Evolutionary conservation across 768 basidiomycete species (phyloP).

Genomic region (Leccinum rimulosum): DNA sequence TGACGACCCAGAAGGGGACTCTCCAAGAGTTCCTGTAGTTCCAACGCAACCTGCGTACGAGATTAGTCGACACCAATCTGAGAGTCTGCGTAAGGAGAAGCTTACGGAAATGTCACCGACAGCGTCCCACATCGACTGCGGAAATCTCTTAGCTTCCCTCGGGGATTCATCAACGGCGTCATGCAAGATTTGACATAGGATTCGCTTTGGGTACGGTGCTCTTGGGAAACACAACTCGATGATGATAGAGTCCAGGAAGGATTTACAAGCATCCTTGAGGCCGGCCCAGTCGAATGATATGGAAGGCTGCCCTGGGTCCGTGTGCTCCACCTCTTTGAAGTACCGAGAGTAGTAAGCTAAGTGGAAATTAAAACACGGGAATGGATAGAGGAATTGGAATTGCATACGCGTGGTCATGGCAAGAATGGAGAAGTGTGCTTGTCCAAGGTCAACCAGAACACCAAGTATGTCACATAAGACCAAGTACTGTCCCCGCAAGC

Average conservation of each 20-base stretch:
- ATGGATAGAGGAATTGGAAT: constrained; percentile 1
- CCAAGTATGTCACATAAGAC: constrained; percentile 62
- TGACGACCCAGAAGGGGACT: constrained; percentile 56
- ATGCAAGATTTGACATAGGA: constrained; percentile 64
- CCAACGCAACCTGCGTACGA: constrained; percentile 51
- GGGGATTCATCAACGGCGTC: constrained; percentile 75
- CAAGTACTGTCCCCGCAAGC: constrained; percentile 59
- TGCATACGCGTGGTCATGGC: constrained; percentile 67
- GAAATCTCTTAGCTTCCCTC: constrained; percentile 70
- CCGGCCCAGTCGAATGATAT: constrained; percentile 65
- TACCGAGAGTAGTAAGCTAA: constrained; percentile 71
- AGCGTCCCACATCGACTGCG: constrained; percentile 77
- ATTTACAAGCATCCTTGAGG: constrained; percentile 62
- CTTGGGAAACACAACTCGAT: constrained; percentile 78
- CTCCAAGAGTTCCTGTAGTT: constrained; percentile 65
- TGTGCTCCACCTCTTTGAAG: constrained; percentile 50
- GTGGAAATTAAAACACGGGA: constrained; percentile 3
- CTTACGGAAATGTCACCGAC: constrained; percentile 77
- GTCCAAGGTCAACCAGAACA: constrained; percentile 56
- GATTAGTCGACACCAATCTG: background rate
- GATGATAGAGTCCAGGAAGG: constrained; percentile 81
- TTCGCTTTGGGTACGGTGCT: constrained; percentile 61
- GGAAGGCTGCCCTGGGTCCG: constrained; percentile 45
- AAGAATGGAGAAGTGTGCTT: constrained; percentile 64
- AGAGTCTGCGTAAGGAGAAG: constrained; percentile 42